phyloP scores from a whole-genome alignment of 1,284 basidiomycete species.

The Puccinia polysora region DNA sequence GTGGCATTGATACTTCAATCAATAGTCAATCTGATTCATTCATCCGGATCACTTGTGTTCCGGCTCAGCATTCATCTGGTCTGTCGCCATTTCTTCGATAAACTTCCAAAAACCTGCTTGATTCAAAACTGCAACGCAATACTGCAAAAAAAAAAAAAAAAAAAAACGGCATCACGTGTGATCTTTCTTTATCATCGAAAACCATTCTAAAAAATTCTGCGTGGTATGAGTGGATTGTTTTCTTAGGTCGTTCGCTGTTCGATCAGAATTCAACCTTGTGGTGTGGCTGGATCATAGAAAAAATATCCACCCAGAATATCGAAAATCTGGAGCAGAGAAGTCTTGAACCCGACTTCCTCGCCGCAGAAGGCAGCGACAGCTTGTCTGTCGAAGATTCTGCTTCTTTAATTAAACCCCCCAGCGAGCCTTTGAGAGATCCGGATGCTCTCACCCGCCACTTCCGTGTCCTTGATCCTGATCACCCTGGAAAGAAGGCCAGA shows the following conservation, averaged over 20 bases:
- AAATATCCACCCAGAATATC: conserved; percentile 43
- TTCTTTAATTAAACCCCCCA: neutral
- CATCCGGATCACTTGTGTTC: conserved; percentile 49
- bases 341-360: neutral
- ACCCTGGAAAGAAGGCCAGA: neutral
- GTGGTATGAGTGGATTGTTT: neutral
- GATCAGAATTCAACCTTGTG: conserved; percentile 49
- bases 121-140: no score
- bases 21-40: neutral
- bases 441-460: neutral
- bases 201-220: neutral
- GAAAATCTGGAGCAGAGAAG: neutral
- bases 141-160: no score
- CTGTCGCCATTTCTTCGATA: conserved; percentile 1
- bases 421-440: neutral
- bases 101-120: neutral
- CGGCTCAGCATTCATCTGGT: conserved; percentile 51
- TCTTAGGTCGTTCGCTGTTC: conserved; percentile 46
- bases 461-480: neutral
- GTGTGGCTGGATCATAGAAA: conserved; percentile 51
- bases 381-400: neutral
- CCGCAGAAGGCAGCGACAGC: no score
- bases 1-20: neutral
- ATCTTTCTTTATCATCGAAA: neutral
- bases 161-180: no score